phyloP scores from a whole-genome alignment of 148 eudicot species.

The Spergularia marina region DNA sequence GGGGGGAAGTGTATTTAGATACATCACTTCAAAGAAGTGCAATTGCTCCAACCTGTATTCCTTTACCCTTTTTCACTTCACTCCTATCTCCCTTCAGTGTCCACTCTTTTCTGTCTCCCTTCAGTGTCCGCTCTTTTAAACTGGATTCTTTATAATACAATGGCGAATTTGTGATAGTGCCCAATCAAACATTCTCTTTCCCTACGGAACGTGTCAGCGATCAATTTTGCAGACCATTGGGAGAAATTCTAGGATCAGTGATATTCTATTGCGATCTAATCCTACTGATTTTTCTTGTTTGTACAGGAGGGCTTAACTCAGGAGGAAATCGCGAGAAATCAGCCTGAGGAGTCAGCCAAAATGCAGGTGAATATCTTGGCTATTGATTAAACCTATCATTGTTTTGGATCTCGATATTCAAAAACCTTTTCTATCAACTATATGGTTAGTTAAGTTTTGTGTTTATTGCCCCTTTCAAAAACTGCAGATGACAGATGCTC shows the following conservation, averaged over 20 bases:
- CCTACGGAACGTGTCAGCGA: background rate
- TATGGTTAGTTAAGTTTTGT: background rate
- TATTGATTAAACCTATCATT: constrained; percentile 8
- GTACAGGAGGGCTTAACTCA: constrained; percentile 80
- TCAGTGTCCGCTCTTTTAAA: too few relatives aligned
- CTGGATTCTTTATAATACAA: too few relatives aligned
- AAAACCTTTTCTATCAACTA: background rate
- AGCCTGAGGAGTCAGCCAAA: constrained; percentile 73
- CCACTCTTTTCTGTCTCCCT: too few relatives aligned
- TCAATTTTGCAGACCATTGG: background rate
- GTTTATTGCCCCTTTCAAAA: constrained; percentile 4
- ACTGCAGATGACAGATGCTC: constrained; percentile 95
- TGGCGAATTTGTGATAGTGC: too few relatives aligned
- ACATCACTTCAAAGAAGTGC: too few relatives aligned
- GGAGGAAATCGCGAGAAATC: constrained; percentile 77
- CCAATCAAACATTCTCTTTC: background rate
- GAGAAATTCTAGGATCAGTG: background rate
- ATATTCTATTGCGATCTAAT: background rate
- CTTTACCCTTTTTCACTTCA: too few relatives aligned
- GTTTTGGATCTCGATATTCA: constrained; percentile 1
- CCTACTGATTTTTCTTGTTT: constrained; percentile 8
- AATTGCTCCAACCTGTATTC: too few relatives aligned
- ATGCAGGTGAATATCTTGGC: constrained; percentile 55
- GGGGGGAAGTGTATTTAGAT: too few relatives aligned
- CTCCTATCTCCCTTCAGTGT: too few relatives aligned